Conservation (phyloP, 495 filamentous ascomycete genomes). For the Pseudevernia furfuracea region DNA sequence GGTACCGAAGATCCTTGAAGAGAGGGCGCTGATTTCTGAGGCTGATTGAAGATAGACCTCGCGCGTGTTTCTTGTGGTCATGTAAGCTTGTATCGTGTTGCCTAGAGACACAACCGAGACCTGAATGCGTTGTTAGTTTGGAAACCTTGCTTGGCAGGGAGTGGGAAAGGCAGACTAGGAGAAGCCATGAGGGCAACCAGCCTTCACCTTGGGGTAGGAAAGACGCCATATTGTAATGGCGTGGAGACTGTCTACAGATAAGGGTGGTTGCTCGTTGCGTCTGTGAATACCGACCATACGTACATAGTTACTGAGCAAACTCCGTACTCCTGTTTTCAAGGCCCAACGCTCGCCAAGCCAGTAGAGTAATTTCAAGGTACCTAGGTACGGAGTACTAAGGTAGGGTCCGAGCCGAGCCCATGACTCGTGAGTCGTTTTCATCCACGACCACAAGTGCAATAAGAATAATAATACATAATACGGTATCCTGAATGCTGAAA, state of each 20-base stretch:
- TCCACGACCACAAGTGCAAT: too few species aligned
- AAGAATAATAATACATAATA: too few species aligned
- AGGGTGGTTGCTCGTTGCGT: background rate
- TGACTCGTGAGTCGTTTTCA: too few species aligned
- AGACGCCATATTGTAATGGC: background rate
- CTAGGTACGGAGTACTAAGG: too few species aligned
- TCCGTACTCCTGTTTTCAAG: too few species aligned
- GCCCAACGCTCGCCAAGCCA: too few species aligned
- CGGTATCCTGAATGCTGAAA: too few species aligned
- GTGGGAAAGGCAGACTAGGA: slow-evolving; percentile 42
- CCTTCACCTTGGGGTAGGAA: slow-evolving; percentile 50
- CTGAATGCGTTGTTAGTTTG: slow-evolving; percentile 12
- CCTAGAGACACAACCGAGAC: slow-evolving; percentile 61
- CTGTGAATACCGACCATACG: background rate
- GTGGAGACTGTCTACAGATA: background rate
- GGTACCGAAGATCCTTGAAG: slow-evolving; percentile 71
- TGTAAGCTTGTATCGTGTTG: slow-evolving; percentile 77
- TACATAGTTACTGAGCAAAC: too few species aligned
- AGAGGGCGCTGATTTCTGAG: slow-evolving; percentile 39
- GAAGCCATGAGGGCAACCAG: slow-evolving; percentile 58
- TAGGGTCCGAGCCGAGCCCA: background rate
- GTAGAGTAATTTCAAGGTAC: background rate
- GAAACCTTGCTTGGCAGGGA: slow-evolving; percentile 5
- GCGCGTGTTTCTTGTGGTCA: slow-evolving; percentile 61
- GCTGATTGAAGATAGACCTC: slow-evolving; percentile 61